A percentile compares a stretch with the other conserved stretches of the same genome.
phyloP scores from a whole-genome alignment of 371 early-diverging fungal species.

The Mortierella sp. region DNA sequence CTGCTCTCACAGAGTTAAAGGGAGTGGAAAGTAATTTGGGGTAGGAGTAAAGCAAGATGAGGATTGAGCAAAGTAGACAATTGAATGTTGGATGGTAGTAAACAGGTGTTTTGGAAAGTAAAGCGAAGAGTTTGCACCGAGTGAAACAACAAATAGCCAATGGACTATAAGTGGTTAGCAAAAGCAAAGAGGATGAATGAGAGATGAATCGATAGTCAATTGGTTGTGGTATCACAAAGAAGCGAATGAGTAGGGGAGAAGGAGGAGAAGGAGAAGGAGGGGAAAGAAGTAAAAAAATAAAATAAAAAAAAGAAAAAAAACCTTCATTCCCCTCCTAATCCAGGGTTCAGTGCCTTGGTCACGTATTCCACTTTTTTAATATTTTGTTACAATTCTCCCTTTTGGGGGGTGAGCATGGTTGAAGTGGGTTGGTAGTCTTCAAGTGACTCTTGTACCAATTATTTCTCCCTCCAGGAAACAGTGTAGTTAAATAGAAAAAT shows the following conservation, averaged over 20 bases:
- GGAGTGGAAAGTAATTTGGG: not conserved
- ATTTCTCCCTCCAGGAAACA: no score
- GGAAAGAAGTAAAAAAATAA: not conserved
- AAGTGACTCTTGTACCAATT: no score
- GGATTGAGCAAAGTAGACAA: not conserved
- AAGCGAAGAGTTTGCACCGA: no score
- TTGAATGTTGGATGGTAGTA: no score
- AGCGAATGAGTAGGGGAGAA: not conserved
- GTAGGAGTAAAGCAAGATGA: not conserved
- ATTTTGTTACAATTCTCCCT: no score
- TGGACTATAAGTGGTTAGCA: not conserved
- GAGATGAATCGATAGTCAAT: not conserved
- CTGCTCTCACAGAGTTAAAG: not conserved
- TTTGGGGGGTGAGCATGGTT: no score
- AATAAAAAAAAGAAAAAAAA: not conserved
- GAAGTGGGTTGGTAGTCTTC: no score
- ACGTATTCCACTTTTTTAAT: no score
- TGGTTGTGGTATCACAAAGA: not conserved
- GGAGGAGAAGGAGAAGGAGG: not conserved
- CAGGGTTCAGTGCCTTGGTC: not conserved
- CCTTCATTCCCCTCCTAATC: not conserved
- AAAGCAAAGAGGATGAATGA: not conserved
- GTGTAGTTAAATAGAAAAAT: no score
- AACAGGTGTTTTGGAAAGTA: no score
- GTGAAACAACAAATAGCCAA: no score